Evolutionary conservation across 1,139 yeast species (phyloP), one percentile per base, ranked within the genome.

Genomic region (Scheffersomyces parashehatae): DNA sequence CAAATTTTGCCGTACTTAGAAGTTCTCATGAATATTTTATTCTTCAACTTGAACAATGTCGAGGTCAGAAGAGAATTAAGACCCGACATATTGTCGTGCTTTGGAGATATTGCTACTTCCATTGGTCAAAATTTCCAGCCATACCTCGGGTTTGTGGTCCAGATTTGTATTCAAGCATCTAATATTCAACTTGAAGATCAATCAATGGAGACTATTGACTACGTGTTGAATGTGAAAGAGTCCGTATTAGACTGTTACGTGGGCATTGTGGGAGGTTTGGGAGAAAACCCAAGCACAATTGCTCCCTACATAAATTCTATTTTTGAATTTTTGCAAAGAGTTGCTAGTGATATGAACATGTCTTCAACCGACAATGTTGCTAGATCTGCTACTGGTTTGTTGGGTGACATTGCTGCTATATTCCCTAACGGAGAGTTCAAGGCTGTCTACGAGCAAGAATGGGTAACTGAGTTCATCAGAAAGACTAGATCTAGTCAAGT

Each of bases 41-140:
- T 96, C 43, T 75, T 79, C 41, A 81, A 83, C 55, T 76, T 93
- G 51, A 81, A 85, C 46, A 79, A 79, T 54, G 74, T 79, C 32
- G 79, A 78, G 43, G 84, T 88, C 28, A 85, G 85, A 59, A 80
- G 87, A 50, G 96, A 89, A 51, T 75, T 91, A 52, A 85, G 88
- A 64, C 97, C 98, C 11, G 79, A 89, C 14, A 88, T 91, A 29
- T 73, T 95, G 53, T 88, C 97, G n/a, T 90, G 96, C 58, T 88
- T 93, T 64, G 99, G 99, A 50, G 99, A 93, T 65, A 79, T 95
- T 59, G 98, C 99, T 2, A 80, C 96, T 1, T 83, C 95, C 9
- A 83, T 91, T 52, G 97, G 97, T 5, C 60, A 75, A 3, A 79
- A 77, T 44, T 93, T 91, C 66, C 77, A 77, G 52, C 88, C 85